phyloP scores from a whole-genome alignment of 257 asterid genomes.

The Paraleonurus japonicus region DNA sequence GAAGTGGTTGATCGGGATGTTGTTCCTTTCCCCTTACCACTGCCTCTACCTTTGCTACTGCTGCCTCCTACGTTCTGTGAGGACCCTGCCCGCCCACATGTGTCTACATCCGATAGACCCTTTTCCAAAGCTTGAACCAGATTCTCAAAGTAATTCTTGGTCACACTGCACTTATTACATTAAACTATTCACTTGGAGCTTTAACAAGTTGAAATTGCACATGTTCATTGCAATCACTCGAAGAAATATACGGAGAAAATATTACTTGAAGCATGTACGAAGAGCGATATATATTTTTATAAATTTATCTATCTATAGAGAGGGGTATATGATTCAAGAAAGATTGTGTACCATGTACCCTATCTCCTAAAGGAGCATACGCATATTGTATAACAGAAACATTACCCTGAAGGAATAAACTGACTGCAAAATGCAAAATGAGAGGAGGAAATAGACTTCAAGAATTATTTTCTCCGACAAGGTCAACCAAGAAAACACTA shows the following conservation, averaged over 20 bases:
- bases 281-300: neutral
- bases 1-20: conserved; percentile 62
- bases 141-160: conserved; percentile 89
- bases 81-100: conserved; percentile 54
- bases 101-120: conserved; percentile 78
- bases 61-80: conserved; percentile 54
- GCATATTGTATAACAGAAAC: neutral
- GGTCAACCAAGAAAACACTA: neutral
- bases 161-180: conserved; percentile 61
- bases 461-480: neutral
- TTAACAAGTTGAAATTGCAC: neutral
- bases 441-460: neutral
- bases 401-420: neutral
- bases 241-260: neutral
- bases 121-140: conserved; percentile 88
- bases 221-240: neutral
- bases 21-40: conserved; percentile 59
- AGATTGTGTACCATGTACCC: neutral
- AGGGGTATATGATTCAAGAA: neutral
- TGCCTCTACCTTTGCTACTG: conserved; percentile 54
- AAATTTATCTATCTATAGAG: neutral
- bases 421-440: neutral
- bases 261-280: neutral
- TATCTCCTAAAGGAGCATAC: neutral
- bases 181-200: neutral